These are phyloP conservation scores for Ophiognomonia clavigignenti-juglandacearum DNA, from an alignment of 2,329 filamentous ascomycete species.

Conservation along the genomic window DNA sequence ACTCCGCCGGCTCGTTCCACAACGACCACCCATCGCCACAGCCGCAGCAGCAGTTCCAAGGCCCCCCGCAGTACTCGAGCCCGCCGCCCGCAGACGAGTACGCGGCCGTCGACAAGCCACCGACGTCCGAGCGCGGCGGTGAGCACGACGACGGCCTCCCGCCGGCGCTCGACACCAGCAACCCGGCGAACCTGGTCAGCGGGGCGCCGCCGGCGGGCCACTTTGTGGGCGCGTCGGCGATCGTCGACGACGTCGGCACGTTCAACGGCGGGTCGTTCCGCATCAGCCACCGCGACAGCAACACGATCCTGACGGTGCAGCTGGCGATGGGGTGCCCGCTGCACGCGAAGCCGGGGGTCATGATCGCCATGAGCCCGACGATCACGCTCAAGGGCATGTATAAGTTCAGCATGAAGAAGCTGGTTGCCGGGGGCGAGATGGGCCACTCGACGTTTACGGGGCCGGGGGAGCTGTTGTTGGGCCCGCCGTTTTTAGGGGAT, in stretches of 20 bases:
- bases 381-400: constrained; percentile 77
- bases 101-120: constrained; percentile 24
- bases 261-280: constrained; percentile 96
- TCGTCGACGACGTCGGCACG: constrained; percentile 82
- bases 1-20: constrained; percentile 21
- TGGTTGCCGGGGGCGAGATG: constrained; percentile 79
- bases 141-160: constrained; percentile 11
- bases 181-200: constrained; percentile 29
- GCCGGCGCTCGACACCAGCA: constrained; percentile 22
- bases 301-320: constrained; percentile 84
- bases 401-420: constrained; percentile 87
- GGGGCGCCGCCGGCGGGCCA: constrained; percentile 42
- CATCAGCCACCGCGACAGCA: constrained; percentile 87
- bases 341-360: constrained; percentile 70
- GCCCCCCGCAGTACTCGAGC: constrained; percentile 27
- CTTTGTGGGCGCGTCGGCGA: constrained; percentile 59
- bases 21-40: constrained; percentile 17
- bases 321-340: constrained; percentile 85
- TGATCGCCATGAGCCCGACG: constrained; percentile 93
- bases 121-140: constrained; percentile 16
- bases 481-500: constrained; percentile 25
- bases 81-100: constrained; percentile 20
- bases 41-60: constrained; percentile 11
- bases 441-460: constrained; percentile 76
- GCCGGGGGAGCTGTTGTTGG: constrained; percentile 80